These are phyloP conservation scores for Tylopilus vinaceipallidus DNA, from an alignment of 768 basidiomycete genomes.

Conservation along the genomic window DNA sequence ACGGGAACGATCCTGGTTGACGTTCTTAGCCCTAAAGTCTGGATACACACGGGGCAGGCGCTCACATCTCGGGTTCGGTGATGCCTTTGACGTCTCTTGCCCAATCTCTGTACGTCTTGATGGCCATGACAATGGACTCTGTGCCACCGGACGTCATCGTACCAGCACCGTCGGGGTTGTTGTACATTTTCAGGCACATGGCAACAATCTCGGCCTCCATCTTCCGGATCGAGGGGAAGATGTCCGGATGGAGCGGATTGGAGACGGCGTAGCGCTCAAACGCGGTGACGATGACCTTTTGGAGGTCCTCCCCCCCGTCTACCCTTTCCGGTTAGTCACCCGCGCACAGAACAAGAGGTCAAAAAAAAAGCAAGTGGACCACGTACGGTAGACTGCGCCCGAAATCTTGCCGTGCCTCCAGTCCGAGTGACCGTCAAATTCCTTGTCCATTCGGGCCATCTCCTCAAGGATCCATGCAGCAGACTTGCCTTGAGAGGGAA, in stretches of 20 bases:
- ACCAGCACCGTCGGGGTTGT: slow-evolving; percentile 82
- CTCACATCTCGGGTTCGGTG: slow-evolving; percentile 89
- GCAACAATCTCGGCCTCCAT: slow-evolving; percentile 97
- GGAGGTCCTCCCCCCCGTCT: slow-evolving; percentile 85
- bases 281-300: slow-evolving; percentile 74
- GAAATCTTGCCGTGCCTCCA: slow-evolving; percentile 77
- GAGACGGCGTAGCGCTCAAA: slow-evolving; percentile 81
- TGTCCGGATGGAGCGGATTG: slow-evolving; percentile 90
- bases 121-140: slow-evolving; percentile 93
- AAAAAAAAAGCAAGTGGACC: background rate
- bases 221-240: slow-evolving; percentile 89
- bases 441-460: slow-evolving; percentile 78
- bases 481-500: slow-evolving; percentile 64
- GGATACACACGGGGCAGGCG: background rate
- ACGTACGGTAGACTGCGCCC: slow-evolving; percentile 84
- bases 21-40: background rate
- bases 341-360: background rate
- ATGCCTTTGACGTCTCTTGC: slow-evolving; percentile 83
- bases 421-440: slow-evolving; percentile 43
- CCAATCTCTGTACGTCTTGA: slow-evolving; percentile 95
- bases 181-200: slow-evolving; percentile 84
- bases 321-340: background rate
- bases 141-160: slow-evolving; percentile 95
- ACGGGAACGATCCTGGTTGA: slow-evolving; percentile 69
- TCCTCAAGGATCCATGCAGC: slow-evolving; percentile 73